phyloP scores from a whole-genome alignment of 176 grass and related monocot species.

The Calamus simplicifolius region DNA sequence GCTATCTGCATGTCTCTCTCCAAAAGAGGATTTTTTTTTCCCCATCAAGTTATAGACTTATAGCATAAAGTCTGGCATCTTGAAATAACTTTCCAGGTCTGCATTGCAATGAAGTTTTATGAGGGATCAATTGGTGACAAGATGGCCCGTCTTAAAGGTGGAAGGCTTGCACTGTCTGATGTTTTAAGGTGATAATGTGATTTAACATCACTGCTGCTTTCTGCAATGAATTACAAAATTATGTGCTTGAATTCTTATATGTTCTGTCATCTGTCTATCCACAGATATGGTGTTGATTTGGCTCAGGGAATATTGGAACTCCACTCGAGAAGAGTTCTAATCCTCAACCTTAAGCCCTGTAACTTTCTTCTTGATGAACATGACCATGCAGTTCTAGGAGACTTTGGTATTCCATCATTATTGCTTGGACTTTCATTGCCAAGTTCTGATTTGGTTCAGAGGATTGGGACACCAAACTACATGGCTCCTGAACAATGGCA shows the following conservation, averaged over 20 bases:
- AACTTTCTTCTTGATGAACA: constrained; percentile 74
- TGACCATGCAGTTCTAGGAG: constrained; percentile 56
- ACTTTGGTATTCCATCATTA: constrained; percentile 81
- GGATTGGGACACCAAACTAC: constrained; percentile 86
- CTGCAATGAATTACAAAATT: no score
- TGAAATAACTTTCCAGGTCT: constrained; percentile 47
- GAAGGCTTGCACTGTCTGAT: constrained; percentile 74
- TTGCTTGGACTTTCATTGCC: constrained; percentile 67
- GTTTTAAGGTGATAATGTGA: constrained; percentile 51
- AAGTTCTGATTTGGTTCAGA: constrained; percentile 55
- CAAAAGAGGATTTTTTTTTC: no score
- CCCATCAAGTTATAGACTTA: no score
- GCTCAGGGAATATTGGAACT: constrained; percentile 68
- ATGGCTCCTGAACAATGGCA: constrained; percentile 98
- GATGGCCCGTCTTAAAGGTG: constrained; percentile 79
- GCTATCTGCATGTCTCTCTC: no score
- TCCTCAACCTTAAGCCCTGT: constrained; percentile 86
- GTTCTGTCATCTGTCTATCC: constrained; percentile 6
- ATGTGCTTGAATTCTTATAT: not conserved
- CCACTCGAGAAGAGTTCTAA: constrained; percentile 60
- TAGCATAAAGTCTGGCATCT: no score
- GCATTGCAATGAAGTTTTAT: constrained; percentile 92
- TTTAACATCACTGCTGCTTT: not conserved
- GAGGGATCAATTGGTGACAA: constrained; percentile 92
- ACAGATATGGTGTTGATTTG: constrained; percentile 79